These are phyloP conservation scores for Verruconis gallopava DNA, from an alignment of 2,329 filamentous ascomycete genomes.

Conservation along the genomic window DNA sequence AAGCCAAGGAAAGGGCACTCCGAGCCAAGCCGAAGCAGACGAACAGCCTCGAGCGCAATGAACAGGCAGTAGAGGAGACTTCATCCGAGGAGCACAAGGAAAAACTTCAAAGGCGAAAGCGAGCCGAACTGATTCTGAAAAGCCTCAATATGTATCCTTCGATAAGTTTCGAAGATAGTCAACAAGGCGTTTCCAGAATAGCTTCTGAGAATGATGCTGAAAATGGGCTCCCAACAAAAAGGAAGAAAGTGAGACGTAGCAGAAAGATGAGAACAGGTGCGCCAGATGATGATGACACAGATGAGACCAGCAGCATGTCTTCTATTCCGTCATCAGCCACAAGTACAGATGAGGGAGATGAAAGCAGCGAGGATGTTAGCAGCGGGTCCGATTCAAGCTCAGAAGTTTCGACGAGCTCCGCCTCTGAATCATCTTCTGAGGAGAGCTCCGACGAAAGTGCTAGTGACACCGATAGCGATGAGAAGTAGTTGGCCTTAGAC, in stretches of 20 bases:
- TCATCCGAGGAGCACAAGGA: slow-evolving; percentile 3
- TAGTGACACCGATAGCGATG: neutral
- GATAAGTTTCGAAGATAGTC: neutral
- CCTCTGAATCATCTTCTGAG: no score
- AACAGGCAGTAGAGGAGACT: neutral
- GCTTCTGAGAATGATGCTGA: neutral
- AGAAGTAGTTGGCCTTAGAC: no score
- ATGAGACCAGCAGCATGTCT: slow-evolving; percentile 10
- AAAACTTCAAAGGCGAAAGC: slow-evolving; percentile 9
- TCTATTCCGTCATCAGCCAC: slow-evolving; percentile 6
- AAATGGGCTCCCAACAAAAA: slow-evolving; percentile 7
- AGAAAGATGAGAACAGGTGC: slow-evolving; percentile 22
- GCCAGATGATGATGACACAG: slow-evolving; percentile 15
- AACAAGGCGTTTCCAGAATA: neutral
- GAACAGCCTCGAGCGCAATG: slow-evolving; percentile 3
- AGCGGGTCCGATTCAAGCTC: neutral
- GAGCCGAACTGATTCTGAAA: slow-evolving; percentile 16
- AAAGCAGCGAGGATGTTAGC: slow-evolving; percentile 2
- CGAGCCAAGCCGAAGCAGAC: slow-evolving; percentile 3
- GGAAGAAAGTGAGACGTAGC: slow-evolving; percentile 12
- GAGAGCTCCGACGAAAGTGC: neutral
- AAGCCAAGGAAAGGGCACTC: slow-evolving; percentile 2
- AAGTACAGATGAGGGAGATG: slow-evolving; percentile 6
- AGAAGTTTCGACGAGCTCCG: no score
- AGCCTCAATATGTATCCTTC: slow-evolving; percentile 9